Evolutionary conservation across 2,329 filamentous ascomycete species (phyloP).

Genomic region (Aaosphaeria arxii): DNA sequence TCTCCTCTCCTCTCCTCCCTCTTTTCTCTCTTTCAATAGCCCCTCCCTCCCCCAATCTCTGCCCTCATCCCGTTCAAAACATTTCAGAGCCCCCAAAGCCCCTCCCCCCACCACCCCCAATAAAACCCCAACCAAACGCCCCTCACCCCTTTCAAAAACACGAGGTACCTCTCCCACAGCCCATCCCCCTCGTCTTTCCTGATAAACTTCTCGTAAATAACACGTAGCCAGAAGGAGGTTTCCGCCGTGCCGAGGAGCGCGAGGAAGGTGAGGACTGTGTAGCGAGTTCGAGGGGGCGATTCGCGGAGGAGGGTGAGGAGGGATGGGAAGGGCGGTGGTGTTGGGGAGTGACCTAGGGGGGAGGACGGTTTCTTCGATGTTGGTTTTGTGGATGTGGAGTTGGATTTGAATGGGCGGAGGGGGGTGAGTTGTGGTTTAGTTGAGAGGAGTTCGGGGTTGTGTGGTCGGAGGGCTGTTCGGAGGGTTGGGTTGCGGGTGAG

Average conservation of each 20-base stretch:
- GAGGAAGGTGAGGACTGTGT: conserved; percentile 22
- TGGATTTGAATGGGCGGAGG: background rate
- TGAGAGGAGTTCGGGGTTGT: too few relatives aligned
- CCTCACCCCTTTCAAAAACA: conserved; percentile 10
- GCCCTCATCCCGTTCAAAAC: too few relatives aligned
- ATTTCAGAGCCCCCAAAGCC: conserved; percentile 18
- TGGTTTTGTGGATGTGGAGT: background rate
- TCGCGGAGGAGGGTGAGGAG: conserved; percentile 14
- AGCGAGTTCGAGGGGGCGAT: conserved; percentile 13
- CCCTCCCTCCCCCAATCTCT: too few relatives aligned
- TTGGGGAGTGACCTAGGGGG: background rate
- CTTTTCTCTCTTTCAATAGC: too few relatives aligned
- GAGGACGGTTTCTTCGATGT: background rate
- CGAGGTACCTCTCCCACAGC: conserved; percentile 6
- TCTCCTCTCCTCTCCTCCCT: too few relatives aligned
- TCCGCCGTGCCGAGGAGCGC: conserved; percentile 19
- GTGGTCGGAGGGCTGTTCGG: too few relatives aligned
- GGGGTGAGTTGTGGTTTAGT: background rate
- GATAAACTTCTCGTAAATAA: conserved; percentile 26
- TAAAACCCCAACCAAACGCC: conserved; percentile 19
- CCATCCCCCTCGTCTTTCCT: conserved; percentile 12
- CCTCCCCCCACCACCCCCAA: conserved; percentile 11
- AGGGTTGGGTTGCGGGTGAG: too few relatives aligned
- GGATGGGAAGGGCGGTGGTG: background rate
- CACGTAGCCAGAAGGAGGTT: conserved; percentile 25